Conservation (phyloP, 1,284 basidiomycete species). For the Fomitopsis betulina region DNA sequence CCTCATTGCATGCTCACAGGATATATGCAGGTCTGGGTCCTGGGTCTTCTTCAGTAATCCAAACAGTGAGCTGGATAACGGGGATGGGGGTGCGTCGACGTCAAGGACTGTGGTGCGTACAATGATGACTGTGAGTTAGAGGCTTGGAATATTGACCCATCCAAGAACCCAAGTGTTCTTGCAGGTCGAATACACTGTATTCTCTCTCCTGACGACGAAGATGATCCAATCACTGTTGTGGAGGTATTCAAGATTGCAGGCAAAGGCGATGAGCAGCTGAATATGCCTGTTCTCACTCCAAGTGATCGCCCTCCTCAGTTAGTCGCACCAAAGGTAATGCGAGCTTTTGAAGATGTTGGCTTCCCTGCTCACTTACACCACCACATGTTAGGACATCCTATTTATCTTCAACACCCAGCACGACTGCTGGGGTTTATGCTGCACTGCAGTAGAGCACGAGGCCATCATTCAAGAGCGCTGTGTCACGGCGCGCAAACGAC, state of each 20-base stretch:
- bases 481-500: neutral
- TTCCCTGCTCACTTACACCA: neutral
- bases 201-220: neutral
- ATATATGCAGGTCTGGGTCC: slow-evolving; percentile 12
- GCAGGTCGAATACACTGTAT: slow-evolving; percentile 5
- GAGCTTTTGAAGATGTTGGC: neutral
- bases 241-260: slow-evolving; percentile 3
- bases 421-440: neutral
- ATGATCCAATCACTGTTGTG: slow-evolving; percentile 1
- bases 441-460: neutral
- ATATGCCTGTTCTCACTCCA: slow-evolving; percentile 10
- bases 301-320: slow-evolving; percentile 1
- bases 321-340: neutral
- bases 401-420: neutral
- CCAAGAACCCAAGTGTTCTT: neutral
- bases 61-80: too few species aligned
- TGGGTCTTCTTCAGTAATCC: slow-evolving; percentile 14
- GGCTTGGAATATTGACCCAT: too few species aligned
- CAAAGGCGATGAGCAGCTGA: slow-evolving; percentile 1
- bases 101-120: too few species aligned
- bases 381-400: neutral
- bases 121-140: too few species aligned
- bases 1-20: slow-evolving; percentile 9
- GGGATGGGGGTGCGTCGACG: too few species aligned
- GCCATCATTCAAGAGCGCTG: neutral